phyloP scores from a whole-genome alignment of 1,139 yeast genomes.

The Meyerozyma sp. region DNA sequence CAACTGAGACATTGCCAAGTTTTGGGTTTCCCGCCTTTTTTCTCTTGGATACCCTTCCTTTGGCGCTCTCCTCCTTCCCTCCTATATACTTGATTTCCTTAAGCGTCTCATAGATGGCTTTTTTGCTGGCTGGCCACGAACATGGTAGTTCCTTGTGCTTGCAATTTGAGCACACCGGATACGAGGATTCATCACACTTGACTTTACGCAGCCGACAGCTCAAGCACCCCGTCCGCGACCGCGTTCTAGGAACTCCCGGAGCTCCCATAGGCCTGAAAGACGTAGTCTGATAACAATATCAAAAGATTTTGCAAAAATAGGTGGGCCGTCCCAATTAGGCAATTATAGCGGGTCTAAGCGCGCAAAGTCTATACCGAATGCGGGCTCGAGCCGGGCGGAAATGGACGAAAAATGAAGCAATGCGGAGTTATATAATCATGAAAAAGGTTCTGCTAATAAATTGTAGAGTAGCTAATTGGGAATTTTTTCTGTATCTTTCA shows the following conservation, averaged over 20 bases:
- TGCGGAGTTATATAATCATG: no score
- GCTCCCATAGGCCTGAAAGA: slow-evolving; percentile 5
- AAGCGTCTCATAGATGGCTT: slow-evolving; percentile 20
- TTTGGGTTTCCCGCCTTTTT: not conserved
- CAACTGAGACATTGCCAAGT: not conserved
- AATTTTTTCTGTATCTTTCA: no score
- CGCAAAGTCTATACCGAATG: slow-evolving; percentile 11
- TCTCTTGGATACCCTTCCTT: not conserved
- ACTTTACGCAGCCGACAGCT: slow-evolving; percentile 36
- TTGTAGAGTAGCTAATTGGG: no score
- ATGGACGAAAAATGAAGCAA: no score
- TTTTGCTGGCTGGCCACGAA: slow-evolving; percentile 28
- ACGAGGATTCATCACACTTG: slow-evolving; percentile 37
- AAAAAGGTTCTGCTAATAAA: no score
- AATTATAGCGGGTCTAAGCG: slow-evolving; percentile 19
- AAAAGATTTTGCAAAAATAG: slow-evolving; percentile 4
- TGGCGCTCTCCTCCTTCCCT: not conserved
- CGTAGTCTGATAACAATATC: not conserved
- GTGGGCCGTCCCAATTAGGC: slow-evolving; percentile 24
- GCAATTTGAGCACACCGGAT: slow-evolving; percentile 31
- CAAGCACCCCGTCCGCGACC: slow-evolving; percentile 37
- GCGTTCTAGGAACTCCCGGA: slow-evolving; percentile 7
- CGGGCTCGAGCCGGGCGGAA: not conserved
- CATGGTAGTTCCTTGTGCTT: slow-evolving; percentile 19
- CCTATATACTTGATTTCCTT: slow-evolving; percentile 24